phyloP scores from a whole-genome alignment of 2,329 filamentous ascomycete species.

The Escovopsis sp. region DNA sequence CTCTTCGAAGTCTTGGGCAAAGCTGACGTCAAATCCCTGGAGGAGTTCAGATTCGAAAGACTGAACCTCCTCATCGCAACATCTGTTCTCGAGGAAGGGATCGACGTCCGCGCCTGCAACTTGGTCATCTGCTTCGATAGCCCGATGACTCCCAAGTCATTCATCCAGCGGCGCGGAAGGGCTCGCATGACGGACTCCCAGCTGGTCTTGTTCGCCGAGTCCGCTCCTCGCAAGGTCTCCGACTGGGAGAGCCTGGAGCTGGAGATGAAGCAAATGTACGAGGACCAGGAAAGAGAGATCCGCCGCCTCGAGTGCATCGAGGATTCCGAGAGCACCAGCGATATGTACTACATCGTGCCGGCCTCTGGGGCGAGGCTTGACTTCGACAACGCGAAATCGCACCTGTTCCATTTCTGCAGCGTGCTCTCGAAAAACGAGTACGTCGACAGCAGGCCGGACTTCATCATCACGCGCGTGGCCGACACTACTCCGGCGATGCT shows the following conservation, averaged over 20 bases:
- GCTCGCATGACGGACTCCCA: conserved; percentile 36
- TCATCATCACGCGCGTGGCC: conserved; percentile 34
- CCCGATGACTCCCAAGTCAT: conserved; percentile 36
- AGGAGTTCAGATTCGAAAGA: conserved; percentile 37
- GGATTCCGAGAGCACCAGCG: conserved; percentile 16
- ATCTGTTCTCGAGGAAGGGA: conserved; percentile 51
- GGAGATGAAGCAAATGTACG: conserved; percentile 57
- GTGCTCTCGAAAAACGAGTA: conserved; percentile 43
- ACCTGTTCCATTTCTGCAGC: conserved; percentile 70
- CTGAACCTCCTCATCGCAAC: conserved; percentile 48
- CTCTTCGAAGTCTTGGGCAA: conserved; percentile 23
- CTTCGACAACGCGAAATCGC: conserved; percentile 57
- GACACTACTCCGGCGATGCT: conserved; percentile 18
- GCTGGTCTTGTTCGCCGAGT: conserved; percentile 32
- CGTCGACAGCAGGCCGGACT: conserved; percentile 53
- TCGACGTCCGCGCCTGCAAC: conserved; percentile 51
- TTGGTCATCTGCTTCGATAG: conserved; percentile 43
- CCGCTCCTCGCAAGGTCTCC: conserved; percentile 12
- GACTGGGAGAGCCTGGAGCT: conserved; percentile 55
- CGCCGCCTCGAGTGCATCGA: conserved; percentile 34
- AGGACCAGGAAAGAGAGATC: conserved; percentile 43
- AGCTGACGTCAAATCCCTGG: conserved; percentile 19
- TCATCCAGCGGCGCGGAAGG: conserved; percentile 42
- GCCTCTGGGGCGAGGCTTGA: conserved; percentile 50
- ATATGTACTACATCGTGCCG: conserved; percentile 21